Evolutionary conservation across 2,329 filamentous ascomycete genomes (phyloP).

Genomic region (Zarea fungicola): DNA sequence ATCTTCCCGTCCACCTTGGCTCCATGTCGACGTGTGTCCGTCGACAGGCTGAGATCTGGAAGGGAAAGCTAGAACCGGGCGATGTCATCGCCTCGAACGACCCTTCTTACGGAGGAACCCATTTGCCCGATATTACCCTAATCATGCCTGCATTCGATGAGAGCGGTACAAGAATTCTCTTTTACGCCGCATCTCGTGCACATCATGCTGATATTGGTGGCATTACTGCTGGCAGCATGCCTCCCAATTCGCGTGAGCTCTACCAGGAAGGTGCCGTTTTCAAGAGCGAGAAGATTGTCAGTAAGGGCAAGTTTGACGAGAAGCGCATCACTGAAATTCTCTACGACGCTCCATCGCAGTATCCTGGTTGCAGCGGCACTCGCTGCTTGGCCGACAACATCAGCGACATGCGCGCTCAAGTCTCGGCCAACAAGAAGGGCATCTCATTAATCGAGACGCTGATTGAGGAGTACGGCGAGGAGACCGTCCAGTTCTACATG

Average conservation of each 20-base stretch:
- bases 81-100: conserved; percentile 83
- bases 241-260: conserved; percentile 62
- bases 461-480: conserved; percentile 72
- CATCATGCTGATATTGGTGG: conserved; percentile 85
- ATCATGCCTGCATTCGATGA: conserved; percentile 70
- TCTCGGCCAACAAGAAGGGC: conserved; percentile 79
- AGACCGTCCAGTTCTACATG: conserved; percentile 82
- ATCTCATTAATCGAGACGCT: conserved; percentile 73
- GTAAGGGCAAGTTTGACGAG: conserved; percentile 72
- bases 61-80: conserved; percentile 68
- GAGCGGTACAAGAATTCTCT: conserved; percentile 64
- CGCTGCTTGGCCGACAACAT: conserved; percentile 75
- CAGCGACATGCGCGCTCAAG: conserved; percentile 77
- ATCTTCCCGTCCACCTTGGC: conserved; percentile 74
- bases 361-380: conserved; percentile 72
- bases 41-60: conserved; percentile 74
- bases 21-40: conserved; percentile 79
- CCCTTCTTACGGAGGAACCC: conserved; percentile 76
- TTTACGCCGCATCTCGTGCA: conserved; percentile 74
- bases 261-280: conserved; percentile 61
- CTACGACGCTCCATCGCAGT: conserved; percentile 66
- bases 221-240: conserved; percentile 77
- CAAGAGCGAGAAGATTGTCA: conserved; percentile 65
- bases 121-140: conserved; percentile 77
- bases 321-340: conserved; percentile 67